Conservation (phyloP, 768 basidiomycete genomes). For the Leccinellum albellum region DNA sequence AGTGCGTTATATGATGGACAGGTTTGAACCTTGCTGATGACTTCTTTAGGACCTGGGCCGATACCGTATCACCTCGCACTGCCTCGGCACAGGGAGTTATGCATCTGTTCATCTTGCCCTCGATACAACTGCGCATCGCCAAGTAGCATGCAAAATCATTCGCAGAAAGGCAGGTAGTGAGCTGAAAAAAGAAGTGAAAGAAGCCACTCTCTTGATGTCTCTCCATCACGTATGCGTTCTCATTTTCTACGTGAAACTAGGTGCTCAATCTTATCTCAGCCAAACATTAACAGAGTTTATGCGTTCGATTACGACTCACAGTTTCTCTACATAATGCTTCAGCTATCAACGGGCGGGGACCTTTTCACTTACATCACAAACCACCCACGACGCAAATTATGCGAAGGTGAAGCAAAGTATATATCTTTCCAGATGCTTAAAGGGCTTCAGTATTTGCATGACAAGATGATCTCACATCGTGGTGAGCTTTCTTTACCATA, state of each 20-base stretch:
- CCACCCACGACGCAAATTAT: constrained; percentile 52
- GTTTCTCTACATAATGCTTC: constrained; percentile 80
- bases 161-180: constrained; percentile 48
- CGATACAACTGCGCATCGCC: constrained; percentile 57
- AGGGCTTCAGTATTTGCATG: constrained; percentile 68
- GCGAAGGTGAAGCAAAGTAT: constrained; percentile 81
- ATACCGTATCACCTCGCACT: constrained; percentile 74
- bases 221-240: constrained; percentile 58
- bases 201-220: constrained; percentile 68
- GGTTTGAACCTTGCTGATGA: not conserved
- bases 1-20: constrained; percentile 30
- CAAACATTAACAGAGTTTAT: constrained; percentile 77
- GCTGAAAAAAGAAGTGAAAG: constrained; percentile 61
- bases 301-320: constrained; percentile 60
- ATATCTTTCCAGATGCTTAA: constrained; percentile 77
- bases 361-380: constrained; percentile 82
- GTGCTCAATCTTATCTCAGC: constrained; percentile 38
- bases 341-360: constrained; percentile 83
- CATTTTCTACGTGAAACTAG: not conserved
- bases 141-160: constrained; percentile 85
- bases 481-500: constrained; percentile 40
- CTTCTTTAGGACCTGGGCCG: constrained; percentile 52
- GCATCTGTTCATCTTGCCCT: constrained; percentile 79
- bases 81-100: constrained; percentile 77
- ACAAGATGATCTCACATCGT: constrained; percentile 71